A percentile compares a stretch with the other conserved stretches of the same genome.
Evolutionary conservation across 345 rosid species (phyloP).

Genomic region (Nephelium lappaceum): DNA sequence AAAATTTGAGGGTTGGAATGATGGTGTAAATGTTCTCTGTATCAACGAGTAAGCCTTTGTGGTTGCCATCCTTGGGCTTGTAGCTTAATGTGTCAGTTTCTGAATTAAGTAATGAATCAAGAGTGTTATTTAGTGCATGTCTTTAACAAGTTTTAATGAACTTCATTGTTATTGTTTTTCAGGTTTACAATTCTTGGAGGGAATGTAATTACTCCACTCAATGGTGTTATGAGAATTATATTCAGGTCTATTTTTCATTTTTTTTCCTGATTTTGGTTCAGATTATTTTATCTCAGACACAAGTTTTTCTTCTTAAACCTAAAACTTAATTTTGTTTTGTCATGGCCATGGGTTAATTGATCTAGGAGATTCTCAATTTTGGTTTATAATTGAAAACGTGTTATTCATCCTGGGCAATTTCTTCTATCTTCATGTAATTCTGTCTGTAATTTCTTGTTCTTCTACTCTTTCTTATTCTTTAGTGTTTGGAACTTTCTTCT

Average conservation of each 20-base stretch:
- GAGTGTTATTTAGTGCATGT: not conserved
- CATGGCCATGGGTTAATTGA: not conserved
- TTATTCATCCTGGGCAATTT: not conserved
- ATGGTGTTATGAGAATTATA: slow-evolving; percentile 98
- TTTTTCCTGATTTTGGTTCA: not conserved
- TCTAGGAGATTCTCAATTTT: not conserved
- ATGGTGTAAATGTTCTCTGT: slow-evolving; percentile 2
- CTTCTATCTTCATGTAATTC: not conserved
- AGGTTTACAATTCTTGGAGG: slow-evolving; percentile 95
- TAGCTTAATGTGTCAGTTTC: not conserved
- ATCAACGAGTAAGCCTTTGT: not conserved
- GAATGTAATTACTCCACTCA: slow-evolving; percentile 95
- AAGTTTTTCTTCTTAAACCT: not conserved
- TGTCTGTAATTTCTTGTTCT: not conserved
- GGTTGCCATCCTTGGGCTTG: slow-evolving; percentile 2
- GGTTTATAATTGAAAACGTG: not conserved
- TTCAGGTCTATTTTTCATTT: slow-evolving; percentile 56
- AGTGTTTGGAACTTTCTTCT: not conserved
- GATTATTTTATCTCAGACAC: not conserved
- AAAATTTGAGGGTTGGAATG: not conserved
- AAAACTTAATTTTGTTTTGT: not conserved
- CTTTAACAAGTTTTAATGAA: slow-evolving; percentile 9
- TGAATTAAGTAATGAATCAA: not conserved
- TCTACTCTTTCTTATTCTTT: not conserved
- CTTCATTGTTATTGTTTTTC: slow-evolving; percentile 22